Conservation (phyloP, 495 filamentous ascomycete genomes). For the Aspergillus sparsus region DNA sequence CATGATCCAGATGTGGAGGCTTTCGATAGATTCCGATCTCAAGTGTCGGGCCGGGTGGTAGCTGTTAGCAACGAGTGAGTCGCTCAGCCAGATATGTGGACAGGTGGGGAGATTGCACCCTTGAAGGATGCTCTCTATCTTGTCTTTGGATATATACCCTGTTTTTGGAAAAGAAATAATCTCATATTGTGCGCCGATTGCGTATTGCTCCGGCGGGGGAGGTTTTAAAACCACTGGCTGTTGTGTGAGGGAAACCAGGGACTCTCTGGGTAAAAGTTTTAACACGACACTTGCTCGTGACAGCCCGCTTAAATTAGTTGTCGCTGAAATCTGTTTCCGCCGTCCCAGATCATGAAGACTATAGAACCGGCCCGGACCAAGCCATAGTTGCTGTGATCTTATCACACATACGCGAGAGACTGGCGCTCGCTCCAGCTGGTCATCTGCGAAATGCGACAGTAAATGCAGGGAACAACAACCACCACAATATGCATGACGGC, state of each 20-base stretch:
- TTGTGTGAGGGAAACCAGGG: not conserved
- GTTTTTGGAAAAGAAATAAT: not conserved
- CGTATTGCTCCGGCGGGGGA: not conserved
- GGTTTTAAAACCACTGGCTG: too few species aligned
- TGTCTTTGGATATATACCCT: not conserved
- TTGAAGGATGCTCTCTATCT: not conserved
- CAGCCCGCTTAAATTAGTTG: too few species aligned
- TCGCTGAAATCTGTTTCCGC: too few species aligned
- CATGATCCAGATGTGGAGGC: not conserved
- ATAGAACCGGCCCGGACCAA: not conserved
- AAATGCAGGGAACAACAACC: constrained; percentile 4
- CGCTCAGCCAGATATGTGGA: constrained; percentile 11
- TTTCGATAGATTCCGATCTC: not conserved
- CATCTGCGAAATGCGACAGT: not conserved
- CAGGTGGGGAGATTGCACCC: constrained; percentile 11
- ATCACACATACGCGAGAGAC: not conserved
- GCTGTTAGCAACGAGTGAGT: not conserved
- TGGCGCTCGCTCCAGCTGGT: constrained; percentile 2
- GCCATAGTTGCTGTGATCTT: constrained; percentile 2
- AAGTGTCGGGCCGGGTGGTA: not conserved
- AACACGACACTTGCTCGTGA: not conserved
- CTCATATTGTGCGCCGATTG: constrained; percentile 1
- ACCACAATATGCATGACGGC: constrained; percentile 3
- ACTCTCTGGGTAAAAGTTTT: not conserved
- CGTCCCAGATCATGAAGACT: constrained; percentile 6